These are phyloP conservation scores for Omphalotus guepiniiformis DNA, from an alignment of 768 basidiomycete species.

Conservation along the genomic window DNA sequence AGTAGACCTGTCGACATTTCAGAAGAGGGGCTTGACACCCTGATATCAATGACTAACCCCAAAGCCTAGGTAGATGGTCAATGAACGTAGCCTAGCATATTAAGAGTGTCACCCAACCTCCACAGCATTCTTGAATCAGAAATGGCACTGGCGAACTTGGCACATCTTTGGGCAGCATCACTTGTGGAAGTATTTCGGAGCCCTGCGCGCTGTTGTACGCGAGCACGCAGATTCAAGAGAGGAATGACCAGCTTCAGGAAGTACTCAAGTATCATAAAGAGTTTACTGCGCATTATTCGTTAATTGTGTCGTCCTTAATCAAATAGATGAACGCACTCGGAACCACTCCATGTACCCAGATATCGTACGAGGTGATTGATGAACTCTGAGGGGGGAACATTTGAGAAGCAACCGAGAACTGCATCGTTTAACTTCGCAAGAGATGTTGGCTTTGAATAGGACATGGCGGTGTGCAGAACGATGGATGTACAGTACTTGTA, in stretches of 20 bases:
- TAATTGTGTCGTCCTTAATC: conserved; percentile 2
- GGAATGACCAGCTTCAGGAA: conserved; percentile 67
- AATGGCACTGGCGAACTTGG: conserved; percentile 52
- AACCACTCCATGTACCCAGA: conserved; percentile 81
- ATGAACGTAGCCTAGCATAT: not conserved
- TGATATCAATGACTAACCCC: conserved; percentile 51
- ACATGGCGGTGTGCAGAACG: conserved; percentile 49
- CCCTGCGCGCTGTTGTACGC: conserved; percentile 63
- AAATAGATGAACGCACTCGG: conserved; percentile 57
- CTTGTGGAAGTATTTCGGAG: conserved; percentile 51
- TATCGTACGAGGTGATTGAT: conserved; percentile 73
- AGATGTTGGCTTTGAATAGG: conserved; percentile 43
- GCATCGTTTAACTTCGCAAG: conserved; percentile 55
- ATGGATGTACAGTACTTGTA: no score
- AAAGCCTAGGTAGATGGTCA: conserved; percentile 40
- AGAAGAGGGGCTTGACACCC: not conserved
- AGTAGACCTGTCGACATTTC: conserved; percentile 53
- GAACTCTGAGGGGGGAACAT: conserved; percentile 54
- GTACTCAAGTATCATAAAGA: conserved; percentile 78
- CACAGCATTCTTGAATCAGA: conserved; percentile 70
- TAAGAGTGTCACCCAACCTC: conserved; percentile 19
- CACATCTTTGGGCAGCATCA: conserved; percentile 44
- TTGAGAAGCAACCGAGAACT: conserved; percentile 60
- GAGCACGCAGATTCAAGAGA: conserved; percentile 61
- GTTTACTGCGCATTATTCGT: conserved; percentile 45